Percentiles rank a stretch among this genome's conserved stretches.
Conservation (phyloP, 352 stramenopile genomes). For the Phytophthora colocasiae region DNA sequence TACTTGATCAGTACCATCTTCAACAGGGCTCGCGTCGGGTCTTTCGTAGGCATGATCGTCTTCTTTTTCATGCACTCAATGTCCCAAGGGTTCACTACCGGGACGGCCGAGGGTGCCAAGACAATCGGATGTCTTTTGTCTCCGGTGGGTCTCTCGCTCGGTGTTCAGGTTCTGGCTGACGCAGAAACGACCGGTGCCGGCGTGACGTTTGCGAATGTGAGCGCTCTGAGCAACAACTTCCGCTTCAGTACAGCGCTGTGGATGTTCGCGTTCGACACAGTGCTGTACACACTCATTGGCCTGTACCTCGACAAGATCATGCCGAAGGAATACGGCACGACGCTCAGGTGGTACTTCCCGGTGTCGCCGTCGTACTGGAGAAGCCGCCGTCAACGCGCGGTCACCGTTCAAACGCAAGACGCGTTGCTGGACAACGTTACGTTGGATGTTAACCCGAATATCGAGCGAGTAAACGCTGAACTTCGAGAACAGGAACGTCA, state of each 20-base stretch:
- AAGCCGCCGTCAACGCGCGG: slow-evolving; percentile 12
- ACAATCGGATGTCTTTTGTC: slow-evolving; percentile 59
- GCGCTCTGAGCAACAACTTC: slow-evolving; percentile 53
- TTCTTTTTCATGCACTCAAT: slow-evolving; percentile 91
- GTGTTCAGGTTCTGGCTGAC: slow-evolving; percentile 60
- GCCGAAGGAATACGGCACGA: slow-evolving; percentile 90
- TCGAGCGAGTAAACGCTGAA: slow-evolving; percentile 44
- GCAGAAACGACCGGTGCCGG: slow-evolving; percentile 57
- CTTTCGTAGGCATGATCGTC: slow-evolving; percentile 77
- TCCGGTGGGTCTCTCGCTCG: slow-evolving; percentile 68
- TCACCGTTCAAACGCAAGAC: slow-evolving; percentile 11
- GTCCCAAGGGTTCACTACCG: slow-evolving; percentile 42
- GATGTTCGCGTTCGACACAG: slow-evolving; percentile 85
- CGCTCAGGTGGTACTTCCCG: slow-evolving; percentile 92
- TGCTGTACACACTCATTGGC: slow-evolving; percentile 91
- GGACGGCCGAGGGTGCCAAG: slow-evolving; percentile 41
- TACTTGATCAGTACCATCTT: slow-evolving; percentile 84
- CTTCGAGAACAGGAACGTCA: slow-evolving; percentile 41
- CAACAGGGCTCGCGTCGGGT: slow-evolving; percentile 53
- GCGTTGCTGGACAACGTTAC: slow-evolving; percentile 32
- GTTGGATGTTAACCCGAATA: slow-evolving; percentile 36
- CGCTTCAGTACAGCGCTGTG: slow-evolving; percentile 57
- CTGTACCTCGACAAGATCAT: slow-evolving; percentile 93
- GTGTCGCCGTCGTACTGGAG: slow-evolving; percentile 60
- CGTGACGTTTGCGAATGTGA: slow-evolving; percentile 57